Evolutionary conservation across 495 filamentous ascomycete genomes (phyloP).

Genomic region (Talaromyces liani): DNA sequence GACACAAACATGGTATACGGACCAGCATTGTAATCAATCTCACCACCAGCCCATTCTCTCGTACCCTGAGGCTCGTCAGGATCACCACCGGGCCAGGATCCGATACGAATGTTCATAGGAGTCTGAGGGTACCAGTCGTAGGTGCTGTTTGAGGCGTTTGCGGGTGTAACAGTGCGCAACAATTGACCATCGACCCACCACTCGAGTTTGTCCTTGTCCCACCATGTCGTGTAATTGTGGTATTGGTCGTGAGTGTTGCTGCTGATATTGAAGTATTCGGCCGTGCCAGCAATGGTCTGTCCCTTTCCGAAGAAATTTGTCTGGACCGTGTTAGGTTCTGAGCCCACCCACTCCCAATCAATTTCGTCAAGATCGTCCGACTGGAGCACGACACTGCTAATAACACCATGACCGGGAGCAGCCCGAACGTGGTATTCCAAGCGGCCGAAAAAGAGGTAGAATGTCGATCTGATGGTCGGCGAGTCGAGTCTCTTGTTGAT

Average conservation of each 20-base stretch:
- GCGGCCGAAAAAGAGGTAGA: constrained; percentile 81
- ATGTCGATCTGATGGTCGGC: constrained; percentile 59
- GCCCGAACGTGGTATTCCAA: constrained; percentile 66
- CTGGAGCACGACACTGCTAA: constrained; percentile 79
- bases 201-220: constrained; percentile 66
- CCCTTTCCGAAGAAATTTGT: constrained; percentile 96
- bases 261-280: constrained; percentile 56
- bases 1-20: constrained; percentile 76
- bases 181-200: constrained; percentile 74
- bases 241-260: constrained; percentile 48
- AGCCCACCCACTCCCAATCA: constrained; percentile 67
- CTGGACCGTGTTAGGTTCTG: constrained; percentile 56
- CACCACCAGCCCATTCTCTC: constrained; percentile 73
- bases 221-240: constrained; percentile 87
- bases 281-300: constrained; percentile 53
- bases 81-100: constrained; percentile 84
- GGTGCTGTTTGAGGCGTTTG: constrained; percentile 47
- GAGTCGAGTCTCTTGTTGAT: constrained; percentile 58
- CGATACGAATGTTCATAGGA: constrained; percentile 80
- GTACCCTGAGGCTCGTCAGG: constrained; percentile 52
- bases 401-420: constrained; percentile 62
- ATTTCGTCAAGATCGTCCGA: constrained; percentile 93
- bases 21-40: constrained; percentile 62
- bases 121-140: constrained; percentile 81
- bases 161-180: constrained; percentile 56